Conservation (phyloP, 768 basidiomycete genomes). For the Russula compacta region DNA sequence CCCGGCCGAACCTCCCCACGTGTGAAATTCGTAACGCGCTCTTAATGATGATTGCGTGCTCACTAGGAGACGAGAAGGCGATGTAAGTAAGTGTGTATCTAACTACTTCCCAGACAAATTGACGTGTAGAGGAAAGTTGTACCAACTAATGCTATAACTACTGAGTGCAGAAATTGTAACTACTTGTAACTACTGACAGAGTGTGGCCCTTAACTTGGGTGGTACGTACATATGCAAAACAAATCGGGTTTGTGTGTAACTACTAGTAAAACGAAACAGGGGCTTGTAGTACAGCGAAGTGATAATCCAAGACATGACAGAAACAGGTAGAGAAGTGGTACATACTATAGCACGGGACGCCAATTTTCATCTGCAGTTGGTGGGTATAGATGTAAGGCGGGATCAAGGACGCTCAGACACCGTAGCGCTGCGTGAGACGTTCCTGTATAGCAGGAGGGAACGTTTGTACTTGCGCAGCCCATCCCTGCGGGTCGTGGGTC, state of each 20-base stretch:
- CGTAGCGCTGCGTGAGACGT: slow-evolving; percentile 78
- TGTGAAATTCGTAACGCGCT: slow-evolving; percentile 2
- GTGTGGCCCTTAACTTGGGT: slow-evolving; percentile 5
- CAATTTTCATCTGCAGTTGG: not conserved
- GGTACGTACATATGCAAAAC: slow-evolving; percentile 19
- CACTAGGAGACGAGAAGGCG: not conserved
- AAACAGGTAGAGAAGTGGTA: slow-evolving; percentile 6
- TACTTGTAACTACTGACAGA: slow-evolving; percentile 21
- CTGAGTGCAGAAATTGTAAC: slow-evolving; percentile 19
- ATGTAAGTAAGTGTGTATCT: slow-evolving; percentile 16
- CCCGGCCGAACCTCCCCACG: not conserved
- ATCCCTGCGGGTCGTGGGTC: slow-evolving; percentile 74
- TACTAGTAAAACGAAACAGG: slow-evolving; percentile 16
- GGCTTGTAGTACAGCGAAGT: slow-evolving; percentile 14
- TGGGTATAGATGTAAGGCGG: slow-evolving; percentile 4
- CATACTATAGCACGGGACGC: slow-evolving; percentile 1
- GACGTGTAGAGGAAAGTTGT: slow-evolving; percentile 1
- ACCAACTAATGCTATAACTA: slow-evolving; percentile 16
- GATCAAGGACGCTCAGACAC: slow-evolving; percentile 43
- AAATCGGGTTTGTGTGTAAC: slow-evolving; percentile 18
- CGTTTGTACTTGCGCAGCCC: slow-evolving; percentile 71
- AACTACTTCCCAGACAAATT: slow-evolving; percentile 17
- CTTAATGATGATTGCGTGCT: slow-evolving; percentile 1
- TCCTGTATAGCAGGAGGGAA: slow-evolving; percentile 89
- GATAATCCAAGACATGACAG: slow-evolving; percentile 17